phyloP scores from a whole-genome alignment of 441 rosid genomes.

The Rhodomyrtus psidioides region DNA sequence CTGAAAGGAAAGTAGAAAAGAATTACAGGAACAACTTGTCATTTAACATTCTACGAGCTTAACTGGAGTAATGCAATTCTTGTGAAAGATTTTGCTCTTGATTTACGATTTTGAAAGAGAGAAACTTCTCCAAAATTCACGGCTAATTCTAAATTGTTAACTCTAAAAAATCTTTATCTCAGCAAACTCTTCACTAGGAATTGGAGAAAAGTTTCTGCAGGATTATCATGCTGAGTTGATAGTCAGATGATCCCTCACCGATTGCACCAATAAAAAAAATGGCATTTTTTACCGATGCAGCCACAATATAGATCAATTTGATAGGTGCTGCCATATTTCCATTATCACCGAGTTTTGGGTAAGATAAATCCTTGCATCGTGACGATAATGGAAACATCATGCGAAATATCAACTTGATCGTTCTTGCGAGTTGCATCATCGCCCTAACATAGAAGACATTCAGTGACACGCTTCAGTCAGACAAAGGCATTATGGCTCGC shows the following conservation, averaged over 20 bases:
- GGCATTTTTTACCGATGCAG: not conserved
- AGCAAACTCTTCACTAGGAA: not conserved
- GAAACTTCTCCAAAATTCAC: not conserved
- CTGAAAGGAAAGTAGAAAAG: not conserved
- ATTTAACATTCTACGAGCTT: not conserved
- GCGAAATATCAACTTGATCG: not conserved
- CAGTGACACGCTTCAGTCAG: not conserved
- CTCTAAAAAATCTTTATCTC: not conserved
- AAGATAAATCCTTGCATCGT: not conserved
- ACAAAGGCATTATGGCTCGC: not conserved
- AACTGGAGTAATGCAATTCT: not conserved
- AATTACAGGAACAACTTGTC: not conserved
- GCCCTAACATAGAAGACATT: not conserved
- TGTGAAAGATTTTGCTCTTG: not conserved
- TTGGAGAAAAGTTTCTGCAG: not conserved
- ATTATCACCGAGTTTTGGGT: not conserved
- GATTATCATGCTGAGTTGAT: not conserved
- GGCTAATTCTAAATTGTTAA: not conserved
- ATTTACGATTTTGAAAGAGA: not conserved
- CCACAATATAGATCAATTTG: not conserved
- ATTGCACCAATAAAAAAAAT: not conserved
- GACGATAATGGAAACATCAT: not conserved
- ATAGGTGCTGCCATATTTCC: not conserved
- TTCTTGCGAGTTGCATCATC: not conserved
- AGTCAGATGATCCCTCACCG: not conserved